Base-by-base conservation (phyloP, 192 early-diverging fungal genomes). In the Backusella psychrophila region DNA sequence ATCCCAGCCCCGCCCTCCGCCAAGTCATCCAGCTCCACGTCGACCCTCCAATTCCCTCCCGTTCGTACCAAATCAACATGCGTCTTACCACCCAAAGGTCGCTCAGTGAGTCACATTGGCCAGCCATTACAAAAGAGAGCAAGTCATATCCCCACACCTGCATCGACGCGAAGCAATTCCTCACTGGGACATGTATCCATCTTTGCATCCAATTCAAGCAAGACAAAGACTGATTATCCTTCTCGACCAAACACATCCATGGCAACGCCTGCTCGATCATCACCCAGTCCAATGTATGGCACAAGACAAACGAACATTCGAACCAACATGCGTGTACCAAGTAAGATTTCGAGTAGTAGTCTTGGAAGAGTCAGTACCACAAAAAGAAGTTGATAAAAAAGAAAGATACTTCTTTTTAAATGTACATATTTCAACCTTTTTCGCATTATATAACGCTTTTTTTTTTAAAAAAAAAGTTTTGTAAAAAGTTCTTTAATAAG, bases 1-100 rank as follows among this genome's bases (percentile, higher is more conserved):
- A 81, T 81, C 17, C 80, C 80, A 7, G 72, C 76, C 6, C 80
- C 80, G 17, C 34, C 36, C 6, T 46, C 69, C 4, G 21, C 53
- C 14, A 39, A 69, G 5, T 4, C 7, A 31, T n/a, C 14, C 34
- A 68, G 35, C n/a, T 56, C 67, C n/a, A 38, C 39, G 0, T 42
- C 26, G 15, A 29, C 69, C 1, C 4, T 44, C 42, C 42, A 44
- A 44, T 44, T 39, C 11, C 26, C 41, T 17, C 53, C 53, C 0
- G 21, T 21, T 11, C 53, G 53, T 23, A 56, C 53, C 21, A 56
- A 56, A 23, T 56, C 53, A 21, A 56, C 53, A 9, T 56, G 21
- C 8, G 53, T 1, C n/a, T 9, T 21, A 21, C 53, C 53, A 56
- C 19, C 19, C 53, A 56, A 53, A 3, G n/a, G 19, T 21, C 52